Percentiles rank a stretch among this genome's conserved stretches.
Evolutionary conservation across 768 basidiomycete species (phyloP).

Genomic region (Russula ochroleuca): DNA sequence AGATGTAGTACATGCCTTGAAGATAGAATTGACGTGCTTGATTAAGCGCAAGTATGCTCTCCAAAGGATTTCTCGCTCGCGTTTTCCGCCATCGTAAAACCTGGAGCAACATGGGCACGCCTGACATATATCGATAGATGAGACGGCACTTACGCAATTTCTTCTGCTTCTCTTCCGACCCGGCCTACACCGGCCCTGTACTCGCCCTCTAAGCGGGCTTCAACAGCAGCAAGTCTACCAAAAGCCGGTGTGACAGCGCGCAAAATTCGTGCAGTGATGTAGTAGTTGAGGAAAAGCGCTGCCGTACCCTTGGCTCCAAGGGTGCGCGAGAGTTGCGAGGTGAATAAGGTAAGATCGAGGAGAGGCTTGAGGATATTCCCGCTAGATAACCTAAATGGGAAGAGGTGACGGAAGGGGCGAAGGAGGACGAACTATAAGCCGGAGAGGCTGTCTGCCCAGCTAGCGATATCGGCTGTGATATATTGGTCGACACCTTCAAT

Average conservation of each 20-base stretch:
- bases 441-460: slow-evolving; percentile 81
- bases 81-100: slow-evolving; percentile 85
- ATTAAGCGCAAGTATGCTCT: slow-evolving; percentile 75
- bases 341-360: slow-evolving; percentile 88
- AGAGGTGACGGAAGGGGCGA: not conserved
- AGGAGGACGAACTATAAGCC: slow-evolving; percentile 73
- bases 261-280: slow-evolving; percentile 77
- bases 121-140: not conserved
- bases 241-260: slow-evolving; percentile 89
- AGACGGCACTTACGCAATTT: slow-evolving; percentile 66
- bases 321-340: slow-evolving; percentile 81
- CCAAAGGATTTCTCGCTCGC: slow-evolving; percentile 79
- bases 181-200: slow-evolving; percentile 84
- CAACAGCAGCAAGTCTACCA: slow-evolving; percentile 81
- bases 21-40: slow-evolving; percentile 87
- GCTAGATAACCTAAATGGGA: slow-evolving; percentile 38
- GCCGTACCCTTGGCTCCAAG: slow-evolving; percentile 82
- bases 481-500: slow-evolving; percentile 83
- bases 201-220: slow-evolving; percentile 86
- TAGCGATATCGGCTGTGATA: slow-evolving; percentile 86
- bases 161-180: slow-evolving; percentile 85
- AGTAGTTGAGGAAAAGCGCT: slow-evolving; percentile 79
- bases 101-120: slow-evolving; percentile 38
- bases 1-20: slow-evolving; percentile 52
- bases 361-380: slow-evolving; percentile 92